Evolutionary conservation across 345 rosid species (phyloP), one percentile per base, ranked within the genome.

Genomic region (Barbarea vulgaris): DNA sequence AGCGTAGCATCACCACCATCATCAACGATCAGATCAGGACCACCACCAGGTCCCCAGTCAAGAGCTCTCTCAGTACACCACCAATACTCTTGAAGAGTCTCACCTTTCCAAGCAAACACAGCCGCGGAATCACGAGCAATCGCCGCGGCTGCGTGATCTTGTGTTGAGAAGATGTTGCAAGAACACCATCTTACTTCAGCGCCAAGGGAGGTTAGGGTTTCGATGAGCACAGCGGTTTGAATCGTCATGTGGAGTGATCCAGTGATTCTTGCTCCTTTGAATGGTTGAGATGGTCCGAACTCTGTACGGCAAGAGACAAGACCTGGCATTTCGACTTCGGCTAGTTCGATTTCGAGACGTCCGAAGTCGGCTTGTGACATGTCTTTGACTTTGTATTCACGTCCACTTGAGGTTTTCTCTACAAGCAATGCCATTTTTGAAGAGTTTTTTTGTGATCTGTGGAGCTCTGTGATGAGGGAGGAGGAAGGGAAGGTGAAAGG

Each of bases 151-250:
- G 97, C 97, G 77, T 93, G 98, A 51, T 93, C 98, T 78, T 93
- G 98, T 7, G 98, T 93, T 62, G 92, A 87, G 87, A 93, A 93
- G 61, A 93, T 93, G 85, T 93, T 93, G 86, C 97, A 91, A 10
- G 97, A 93, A 79, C 98, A 93, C 98, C 97, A 93, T n/a, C 98
- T 86, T 65, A 93, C 97, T 72, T 91, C 90, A 0, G 98, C 97
- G 12, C 97, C 97, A 1, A 93, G 85, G 2, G 88, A 83, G 33
- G 98, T 86, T 10, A 93, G 81, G 28, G 98, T 93, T 30, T 93
- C 98, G 62, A 93, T 93, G 18, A 93, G 86, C 3, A 93, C 98
- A 10, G 93, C 98, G 60, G 97, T 93, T 59, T 93, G 97, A 69
- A 93, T 93, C 0, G 96, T 93, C 98, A 93, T 91, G 88, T 93